Evolutionary conservation across 140 eudicot genomes (phyloP), one percentile per base, ranked within the genome.

Genomic region (Erigeron philadelphicus): DNA sequence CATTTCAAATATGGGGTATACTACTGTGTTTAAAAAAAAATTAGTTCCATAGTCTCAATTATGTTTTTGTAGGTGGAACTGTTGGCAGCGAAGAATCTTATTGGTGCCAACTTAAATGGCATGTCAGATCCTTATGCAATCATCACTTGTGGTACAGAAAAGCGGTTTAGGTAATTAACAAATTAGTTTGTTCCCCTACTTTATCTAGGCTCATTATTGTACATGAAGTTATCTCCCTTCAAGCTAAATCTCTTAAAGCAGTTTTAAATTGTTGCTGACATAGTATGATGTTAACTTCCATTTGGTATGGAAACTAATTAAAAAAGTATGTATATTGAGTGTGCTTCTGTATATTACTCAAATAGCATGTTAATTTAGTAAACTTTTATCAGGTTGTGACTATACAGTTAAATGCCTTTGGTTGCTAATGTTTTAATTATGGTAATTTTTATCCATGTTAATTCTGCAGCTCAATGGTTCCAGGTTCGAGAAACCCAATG

Each of bases 401-500:
- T 45, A 47, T 63, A 63, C 13, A 53, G 8, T 62, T 57, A 5
- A 58, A 23, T 7, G 46, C n/a, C 1, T 13, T 67, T 56, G 55
- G 62, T 67, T 81, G 40, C 31, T 76, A 23, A 61, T 81, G 40
- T 10, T 11, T n/a, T 69, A 16, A 43, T 44, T 78, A 43, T 56
- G 35, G 43, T 49, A 44, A 3, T 53, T 52, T 60, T 49, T 25
- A 18, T 41, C 52, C 41, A 18, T 77, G 54, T 65, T 82, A 49
- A 35, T 71, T 53, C 53, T 70, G 83, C 75, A 92, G 98, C 71
- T 92, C 98, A 35, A 92, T 92, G 98, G 86, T 92, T 79, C 98
- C 98, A 68, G 98, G 98, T 67, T 88, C 98, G 78, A 83, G 98
- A 85, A 92, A 92, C 75, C 98, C 98, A 48, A 86, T 92, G 98